Base-by-base conservation (phyloP, 805 yeast genomes). In the Metschnikowia santaceciliae region DNA sequence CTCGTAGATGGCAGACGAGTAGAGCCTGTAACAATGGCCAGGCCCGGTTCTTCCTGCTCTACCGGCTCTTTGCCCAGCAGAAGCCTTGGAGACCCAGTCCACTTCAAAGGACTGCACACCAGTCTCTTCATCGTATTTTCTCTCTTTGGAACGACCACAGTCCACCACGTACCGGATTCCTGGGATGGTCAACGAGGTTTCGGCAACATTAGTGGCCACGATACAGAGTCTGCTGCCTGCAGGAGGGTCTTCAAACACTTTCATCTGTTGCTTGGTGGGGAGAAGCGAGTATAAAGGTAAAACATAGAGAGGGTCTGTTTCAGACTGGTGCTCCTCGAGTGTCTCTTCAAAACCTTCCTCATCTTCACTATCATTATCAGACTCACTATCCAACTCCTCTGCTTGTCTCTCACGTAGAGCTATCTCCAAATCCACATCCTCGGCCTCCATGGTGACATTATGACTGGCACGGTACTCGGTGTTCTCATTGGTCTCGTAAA, bases 11-110 rank as follows among this genome's bases (percentile, higher is more conserved):
- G 99, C 99, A 14, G 98, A 91, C 0, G 98, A 92, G 61, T 77
- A 94, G 13, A 94, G 68, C 53, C 99, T 75, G 66, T 94, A 94
- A 66, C 97, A 89, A 63, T 94, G 98, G 52, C 99, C 99, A 0
- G 99, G 97, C 0, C 98, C 99, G 0, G 97, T 91, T 78, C 98
- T 85, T 65, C 97, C 98, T 46, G 98, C 98, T 75, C 98, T 84
- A 64, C 98, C 98, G 17, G 95, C 72, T 72, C 99, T 80, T 74
- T 94, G 99, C 58, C 83, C 94, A 0, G 98, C 92, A 52, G 96
- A 86, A 1, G 99, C 99, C 61, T 94, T 90, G 43, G 96, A 86
- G 3, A 91, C 76, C 97, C 97, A 94, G 49, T 82, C 86, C 46
- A 94, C 78, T 62, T 88, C 94, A 68, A 87, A 95, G 53, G 95